These are phyloP conservation scores for Entamoeba histolytica DNA, from an alignment of 208 protist species.

Conservation along the genomic window DNA sequence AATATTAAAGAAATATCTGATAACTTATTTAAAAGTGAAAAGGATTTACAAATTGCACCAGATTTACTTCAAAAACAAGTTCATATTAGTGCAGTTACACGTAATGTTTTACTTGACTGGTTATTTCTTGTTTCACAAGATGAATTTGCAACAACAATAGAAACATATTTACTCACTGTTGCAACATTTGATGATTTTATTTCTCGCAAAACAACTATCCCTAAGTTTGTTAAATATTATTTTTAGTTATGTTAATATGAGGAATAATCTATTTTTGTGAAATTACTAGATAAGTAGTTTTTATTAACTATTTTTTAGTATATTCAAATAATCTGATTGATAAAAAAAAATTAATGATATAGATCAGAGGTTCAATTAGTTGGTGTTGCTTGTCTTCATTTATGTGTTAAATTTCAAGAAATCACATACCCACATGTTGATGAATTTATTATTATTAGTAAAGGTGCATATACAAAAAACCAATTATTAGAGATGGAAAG, in stretches of 20 bases:
- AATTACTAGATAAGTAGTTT: too few relatives aligned
- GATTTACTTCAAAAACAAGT: neutral
- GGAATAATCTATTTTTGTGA: too few relatives aligned
- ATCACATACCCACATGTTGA: neutral
- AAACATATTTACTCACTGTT: neutral
- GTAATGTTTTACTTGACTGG: neutral
- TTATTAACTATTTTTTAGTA: too few relatives aligned
- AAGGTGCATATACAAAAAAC: neutral
- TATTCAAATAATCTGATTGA: too few relatives aligned
- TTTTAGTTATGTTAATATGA: too few relatives aligned
- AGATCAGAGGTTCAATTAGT: conserved; percentile 35
- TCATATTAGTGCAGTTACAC: neutral
- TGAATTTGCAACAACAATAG: neutral
- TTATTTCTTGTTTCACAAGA: neutral
- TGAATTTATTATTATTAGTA: conserved; percentile 3
- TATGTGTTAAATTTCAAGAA: conserved; percentile 27
- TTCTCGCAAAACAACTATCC: neutral
- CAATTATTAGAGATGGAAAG: conserved; percentile 7
- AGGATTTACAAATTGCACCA: neutral
- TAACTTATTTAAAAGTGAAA: neutral
- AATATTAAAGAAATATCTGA: neutral
- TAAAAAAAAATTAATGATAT: too few relatives aligned
- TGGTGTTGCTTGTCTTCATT: conserved; percentile 24
- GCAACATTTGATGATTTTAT: neutral
- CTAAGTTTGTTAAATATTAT: too few relatives aligned